Conservation (phyloP, 805 yeast species). For the Blastobotrys chiropterorum region DNA sequence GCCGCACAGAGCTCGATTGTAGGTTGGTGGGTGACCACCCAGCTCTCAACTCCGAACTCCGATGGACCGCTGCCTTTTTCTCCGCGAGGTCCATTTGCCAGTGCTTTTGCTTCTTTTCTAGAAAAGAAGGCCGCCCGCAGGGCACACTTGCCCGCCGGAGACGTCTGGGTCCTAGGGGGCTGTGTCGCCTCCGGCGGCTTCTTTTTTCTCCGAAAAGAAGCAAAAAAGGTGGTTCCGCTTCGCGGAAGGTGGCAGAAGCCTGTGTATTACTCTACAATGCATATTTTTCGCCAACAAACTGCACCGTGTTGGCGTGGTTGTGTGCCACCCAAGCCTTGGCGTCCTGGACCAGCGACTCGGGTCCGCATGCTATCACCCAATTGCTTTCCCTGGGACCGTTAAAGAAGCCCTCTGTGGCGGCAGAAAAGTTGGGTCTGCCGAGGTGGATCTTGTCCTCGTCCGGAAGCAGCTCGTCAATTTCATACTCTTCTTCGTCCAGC, state of each 20-base stretch:
- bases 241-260: no score
- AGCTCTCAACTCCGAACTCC: neutral
- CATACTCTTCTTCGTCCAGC: slow-evolving; percentile 20
- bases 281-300: slow-evolving; percentile 21
- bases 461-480: slow-evolving; percentile 17
- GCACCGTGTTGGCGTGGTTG: slow-evolving; percentile 40
- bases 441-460: slow-evolving; percentile 9
- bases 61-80: no score
- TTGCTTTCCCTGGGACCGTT: slow-evolving; percentile 26
- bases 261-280: slow-evolving; percentile 8
- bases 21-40: neutral
- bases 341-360: slow-evolving; percentile 63
- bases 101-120: no score
- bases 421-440: slow-evolving; percentile 18
- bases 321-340: slow-evolving; percentile 70
- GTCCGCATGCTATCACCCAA: slow-evolving; percentile 89
- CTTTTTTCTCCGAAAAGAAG: no score
- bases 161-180: no score
- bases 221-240: no score
- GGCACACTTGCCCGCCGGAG: no score
- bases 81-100: no score
- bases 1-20: no score
- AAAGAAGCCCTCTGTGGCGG: slow-evolving; percentile 8
- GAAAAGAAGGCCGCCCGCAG: no score
- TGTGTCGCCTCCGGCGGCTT: no score